phyloP scores from a whole-genome alignment of 2,329 filamentous ascomycete species.

The Aspergillus transmontanensis region DNA sequence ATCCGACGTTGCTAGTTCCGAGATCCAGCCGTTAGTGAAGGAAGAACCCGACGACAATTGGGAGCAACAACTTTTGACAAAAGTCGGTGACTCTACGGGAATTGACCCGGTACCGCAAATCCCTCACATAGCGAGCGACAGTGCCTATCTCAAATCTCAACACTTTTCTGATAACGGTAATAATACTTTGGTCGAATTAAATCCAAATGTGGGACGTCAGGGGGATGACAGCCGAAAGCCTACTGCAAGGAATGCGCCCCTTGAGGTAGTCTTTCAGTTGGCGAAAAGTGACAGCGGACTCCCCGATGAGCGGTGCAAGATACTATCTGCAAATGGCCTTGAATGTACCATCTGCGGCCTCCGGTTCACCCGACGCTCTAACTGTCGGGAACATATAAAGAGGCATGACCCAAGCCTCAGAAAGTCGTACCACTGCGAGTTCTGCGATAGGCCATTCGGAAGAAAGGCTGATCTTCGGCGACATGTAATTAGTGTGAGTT shows the following conservation, averaged over 20 bases:
- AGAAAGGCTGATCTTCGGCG: constrained; percentile 75
- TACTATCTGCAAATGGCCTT: constrained; percentile 60
- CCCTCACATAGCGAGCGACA: constrained; percentile 6
- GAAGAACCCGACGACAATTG: constrained; percentile 21
- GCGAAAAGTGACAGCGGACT: constrained; percentile 8
- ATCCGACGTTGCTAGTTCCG: constrained; percentile 24
- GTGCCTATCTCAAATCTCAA: neutral
- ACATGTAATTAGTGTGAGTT: constrained; percentile 56
- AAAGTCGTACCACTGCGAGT: constrained; percentile 70
- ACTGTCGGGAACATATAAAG: constrained; percentile 83
- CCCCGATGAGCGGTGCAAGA: constrained; percentile 18
- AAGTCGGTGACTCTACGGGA: constrained; percentile 1
- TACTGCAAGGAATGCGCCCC: constrained; percentile 4
- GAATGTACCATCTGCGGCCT: constrained; percentile 76
- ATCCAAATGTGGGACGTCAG: neutral
- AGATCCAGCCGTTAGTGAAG: constrained; percentile 14
- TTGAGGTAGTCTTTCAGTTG: constrained; percentile 15
- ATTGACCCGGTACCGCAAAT: constrained; percentile 7
- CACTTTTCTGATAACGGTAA: neutral
- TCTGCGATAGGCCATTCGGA: constrained; percentile 76
- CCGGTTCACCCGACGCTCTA: constrained; percentile 80
- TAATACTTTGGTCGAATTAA: constrained; percentile 3
- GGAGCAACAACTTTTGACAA: constrained; percentile 15
- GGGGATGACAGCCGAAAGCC: constrained; percentile 1
- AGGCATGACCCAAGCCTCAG: constrained; percentile 75